phyloP scores from a whole-genome alignment of 768 basidiomycete genomes.

The Hortiboletus flavorubellus region DNA sequence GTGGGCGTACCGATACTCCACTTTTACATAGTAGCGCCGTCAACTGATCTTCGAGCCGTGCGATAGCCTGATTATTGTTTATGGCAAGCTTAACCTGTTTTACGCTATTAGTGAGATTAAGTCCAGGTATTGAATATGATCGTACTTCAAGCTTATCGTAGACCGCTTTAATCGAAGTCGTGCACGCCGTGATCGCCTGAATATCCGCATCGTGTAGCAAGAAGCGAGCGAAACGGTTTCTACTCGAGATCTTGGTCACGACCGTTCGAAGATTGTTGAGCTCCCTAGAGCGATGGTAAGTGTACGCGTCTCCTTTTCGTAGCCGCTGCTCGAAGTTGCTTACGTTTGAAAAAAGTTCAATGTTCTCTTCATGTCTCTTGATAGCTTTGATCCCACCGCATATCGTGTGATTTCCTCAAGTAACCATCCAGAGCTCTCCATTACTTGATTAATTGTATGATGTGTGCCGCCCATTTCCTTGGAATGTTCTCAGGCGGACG shows the following conservation, averaged over 20 bases:
- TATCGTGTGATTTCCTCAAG: conserved; percentile 9
- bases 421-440: conserved; percentile 14
- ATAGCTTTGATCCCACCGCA: background rate
- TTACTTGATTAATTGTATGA: conserved; percentile 11
- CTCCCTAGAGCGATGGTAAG: background rate
- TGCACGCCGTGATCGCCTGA: conserved; percentile 5
- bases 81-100: conserved; percentile 13
- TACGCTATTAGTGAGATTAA: background rate
- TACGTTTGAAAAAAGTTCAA: conserved; percentile 7
- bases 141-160: conserved; percentile 9
- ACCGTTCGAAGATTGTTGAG: conserved; percentile 3
- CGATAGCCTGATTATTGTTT: conserved; percentile 5
- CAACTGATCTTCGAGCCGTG: conserved; percentile 11
- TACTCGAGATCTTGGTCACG: conserved; percentile 7
- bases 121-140: background rate
- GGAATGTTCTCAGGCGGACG: background rate
- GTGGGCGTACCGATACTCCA: background rate
- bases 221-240: conserved; percentile 3
- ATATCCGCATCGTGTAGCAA: conserved; percentile 10
- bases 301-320: no score
- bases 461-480: conserved; percentile 14
- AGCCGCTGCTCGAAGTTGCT: background rate
- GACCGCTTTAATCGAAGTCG: conserved; percentile 7
- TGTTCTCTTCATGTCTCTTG: conserved; percentile 1
- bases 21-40: background rate